Base-by-base conservation (phyloP, 2,329 filamentous ascomycete species). In the Lecanicillium sp. region DNA sequence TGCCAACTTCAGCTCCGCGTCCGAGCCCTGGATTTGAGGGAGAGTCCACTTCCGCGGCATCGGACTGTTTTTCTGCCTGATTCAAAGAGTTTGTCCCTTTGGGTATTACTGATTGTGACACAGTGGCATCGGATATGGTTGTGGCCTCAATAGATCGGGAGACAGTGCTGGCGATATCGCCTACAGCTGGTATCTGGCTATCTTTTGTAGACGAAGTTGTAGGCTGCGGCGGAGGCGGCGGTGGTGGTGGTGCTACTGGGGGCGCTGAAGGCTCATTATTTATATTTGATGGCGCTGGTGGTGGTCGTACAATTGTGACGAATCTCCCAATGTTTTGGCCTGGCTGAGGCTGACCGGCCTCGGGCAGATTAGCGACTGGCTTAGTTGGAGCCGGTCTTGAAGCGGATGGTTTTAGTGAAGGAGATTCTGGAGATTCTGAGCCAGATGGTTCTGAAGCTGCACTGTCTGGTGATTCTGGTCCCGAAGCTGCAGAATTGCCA, bases 1-100 rank as follows among this genome's bases (percentile, higher is more conserved):
- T 33, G 5, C 39, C 39, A 14, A 14, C 39, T 16, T 41, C 34
- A 27, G 34, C 20, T 4, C 29, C 39, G n/a, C 39, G 39, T 13
- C 29, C 36, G 8, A 41, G 22, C 2, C 22, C 29, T 11, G 7
- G 9, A 5, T 33, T 6, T n/a, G 33, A 5, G 5, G 29, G 14
- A 9, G 33, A 16, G 2, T 28, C 20, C 22, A 17, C 13, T 7
- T 29, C 14, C 3, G n/a, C 17, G 2, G 39, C 14, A 11, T 37
- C 34, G 11, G 34, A 33, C 29, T 32, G 33, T 17, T 33, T 33
- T 14, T 37, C 39, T 7, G 34, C 22, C 13, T 33, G 13, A 25
- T 11, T 11, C 22, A 11, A 25, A 6, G 22, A 11, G 6, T 25
- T 25, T 11, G 22, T 11, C 22, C 11, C 22, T 25, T 29, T 17